These are phyloP conservation scores for Kondoa subrosea DNA, from an alignment of 768 basidiomycete species.

Conservation along the genomic window DNA sequence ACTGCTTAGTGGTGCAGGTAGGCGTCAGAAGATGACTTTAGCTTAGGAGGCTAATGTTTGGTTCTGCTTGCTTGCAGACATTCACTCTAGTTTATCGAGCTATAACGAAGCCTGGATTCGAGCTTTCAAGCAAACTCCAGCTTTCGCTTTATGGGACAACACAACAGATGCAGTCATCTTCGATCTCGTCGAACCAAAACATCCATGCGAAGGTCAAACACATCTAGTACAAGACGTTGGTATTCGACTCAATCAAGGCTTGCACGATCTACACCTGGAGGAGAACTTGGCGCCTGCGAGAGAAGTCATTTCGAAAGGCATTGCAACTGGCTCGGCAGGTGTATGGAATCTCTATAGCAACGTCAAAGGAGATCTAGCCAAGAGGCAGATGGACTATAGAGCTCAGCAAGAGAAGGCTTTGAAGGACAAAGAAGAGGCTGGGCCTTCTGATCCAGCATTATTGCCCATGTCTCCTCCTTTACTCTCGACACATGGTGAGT, in stretches of 20 bases:
- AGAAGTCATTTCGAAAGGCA: constrained; percentile 65
- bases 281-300: constrained; percentile 85
- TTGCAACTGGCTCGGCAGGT: constrained; percentile 46
- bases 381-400: constrained; percentile 19
- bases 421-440: not conserved
- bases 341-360: constrained; percentile 22
- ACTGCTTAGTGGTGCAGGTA: constrained; percentile 31
- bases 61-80: constrained; percentile 14
- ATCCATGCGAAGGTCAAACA: constrained; percentile 82
- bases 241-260: constrained; percentile 74
- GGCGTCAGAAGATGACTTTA: constrained; percentile 22
- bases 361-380: constrained; percentile 17
- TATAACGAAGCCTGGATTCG: constrained; percentile 78
- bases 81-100: constrained; percentile 21
- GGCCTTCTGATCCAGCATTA: not conserved
- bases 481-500: constrained; percentile 9
- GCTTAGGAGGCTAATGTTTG: not conserved
- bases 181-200: constrained; percentile 86
- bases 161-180: constrained; percentile 83
- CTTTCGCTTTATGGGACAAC: constrained; percentile 75
- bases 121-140: constrained; percentile 72
- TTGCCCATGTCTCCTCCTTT: constrained; percentile 8
- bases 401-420: constrained; percentile 9
- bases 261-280: constrained; percentile 82
- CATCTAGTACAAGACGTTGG: constrained; percentile 81